Base-by-base conservation (phyloP, 2,329 filamentous ascomycete species). In the Tolypocladium cylindrosporum region DNA sequence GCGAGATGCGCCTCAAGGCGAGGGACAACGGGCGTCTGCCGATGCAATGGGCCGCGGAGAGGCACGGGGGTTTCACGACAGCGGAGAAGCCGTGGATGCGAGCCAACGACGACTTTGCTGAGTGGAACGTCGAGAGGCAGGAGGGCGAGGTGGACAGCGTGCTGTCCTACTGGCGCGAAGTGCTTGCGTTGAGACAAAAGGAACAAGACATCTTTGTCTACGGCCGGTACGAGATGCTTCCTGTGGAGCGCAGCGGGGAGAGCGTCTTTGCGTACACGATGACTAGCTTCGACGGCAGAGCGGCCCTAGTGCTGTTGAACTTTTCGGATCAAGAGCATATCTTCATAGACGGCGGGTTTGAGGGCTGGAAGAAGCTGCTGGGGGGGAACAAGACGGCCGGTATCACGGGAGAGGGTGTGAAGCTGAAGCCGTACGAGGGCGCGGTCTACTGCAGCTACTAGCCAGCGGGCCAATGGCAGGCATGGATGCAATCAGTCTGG, bases 31-130 rank as follows among this genome's bases (percentile, higher is more conserved):
- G 62, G 0, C 57, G 68, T 1, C 24, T 65, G 1, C 65, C 68
- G 0, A 66, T 70, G 68, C 81, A 84, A 56, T 87, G 84, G 84
- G 75, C 71, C 54, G 71, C 68, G 0, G 68, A 71, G 0, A 63
- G 71, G 0, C 74, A 84, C 60, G 79, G 77, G 0, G 84, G 84
- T 5, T 70, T 70, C 21, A 62, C 65, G 1, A 7, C 52, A 0
- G 4, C 54, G 0, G 4, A 74, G 0, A 61, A 58, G 2, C 63
- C 66, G 1, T 70, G 68, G 68, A 70, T 70, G 66, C 56, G 60
- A 0, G 56, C 66, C 3, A 67, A 70, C 19, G 63, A 68, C 2
- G 63, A 68, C 16, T 67, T 58, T 1, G 6, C 14, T 0, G 2
- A 62, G 2, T 64, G 60, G 58, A 69, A 69, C 6, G 64, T 66